Evolutionary conservation across 805 yeast species (phyloP).

Genomic region (Ogataea populi-albae): DNA sequence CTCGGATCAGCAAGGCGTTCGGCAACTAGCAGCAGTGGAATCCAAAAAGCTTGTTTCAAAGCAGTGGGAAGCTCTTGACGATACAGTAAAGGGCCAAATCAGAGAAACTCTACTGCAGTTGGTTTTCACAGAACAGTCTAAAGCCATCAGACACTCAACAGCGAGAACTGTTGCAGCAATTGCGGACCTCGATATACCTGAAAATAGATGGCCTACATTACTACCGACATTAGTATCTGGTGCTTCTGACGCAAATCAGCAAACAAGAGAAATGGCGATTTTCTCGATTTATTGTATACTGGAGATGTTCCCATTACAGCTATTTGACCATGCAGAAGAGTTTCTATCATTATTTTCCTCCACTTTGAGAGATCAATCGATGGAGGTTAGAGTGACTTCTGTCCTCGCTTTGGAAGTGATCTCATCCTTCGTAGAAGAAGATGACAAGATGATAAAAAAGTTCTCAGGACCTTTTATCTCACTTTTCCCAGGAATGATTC

Average conservation of each 20-base stretch:
- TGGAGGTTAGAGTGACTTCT: constrained; percentile 77
- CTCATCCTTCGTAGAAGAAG: constrained; percentile 64
- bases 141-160: constrained; percentile 77
- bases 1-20: constrained; percentile 65
- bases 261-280: constrained; percentile 77
- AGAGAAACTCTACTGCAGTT: constrained; percentile 65
- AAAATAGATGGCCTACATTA: constrained; percentile 69
- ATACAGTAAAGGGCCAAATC: constrained; percentile 53
- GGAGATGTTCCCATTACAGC: constrained; percentile 62
- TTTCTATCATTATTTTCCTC: constrained; percentile 68
- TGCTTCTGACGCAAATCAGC: constrained; percentile 47
- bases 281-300: constrained; percentile 74
- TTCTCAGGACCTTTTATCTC: constrained; percentile 50
- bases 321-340: constrained; percentile 58
- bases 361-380: constrained; percentile 64
- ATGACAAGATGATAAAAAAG: constrained; percentile 41
- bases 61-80: constrained; percentile 64
- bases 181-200: constrained; percentile 69
- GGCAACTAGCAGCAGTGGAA: constrained; percentile 95
- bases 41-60: constrained; percentile 76
- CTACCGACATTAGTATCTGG: constrained; percentile 68
- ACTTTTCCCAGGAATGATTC: constrained; percentile 76
- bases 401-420: constrained; percentile 76
- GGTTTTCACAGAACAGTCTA: constrained; percentile 61
- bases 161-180: constrained; percentile 89